Evolutionary conservation across 345 rosid species (phyloP).

Genomic region (Pelargonium nanum): DNA sequence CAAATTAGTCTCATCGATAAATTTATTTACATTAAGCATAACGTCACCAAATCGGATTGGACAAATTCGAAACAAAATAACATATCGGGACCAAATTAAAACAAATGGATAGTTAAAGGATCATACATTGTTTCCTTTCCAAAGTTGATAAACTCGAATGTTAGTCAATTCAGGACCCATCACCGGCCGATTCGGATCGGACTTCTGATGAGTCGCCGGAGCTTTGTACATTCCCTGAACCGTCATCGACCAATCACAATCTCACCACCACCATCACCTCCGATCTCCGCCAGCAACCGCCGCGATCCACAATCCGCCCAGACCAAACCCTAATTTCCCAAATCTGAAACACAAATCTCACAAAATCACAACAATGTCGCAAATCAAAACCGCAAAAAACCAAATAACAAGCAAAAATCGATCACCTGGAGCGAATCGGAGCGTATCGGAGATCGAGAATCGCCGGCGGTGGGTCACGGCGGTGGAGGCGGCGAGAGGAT

Average conservation of each 20-base stretch:
- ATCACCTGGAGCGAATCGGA: background rate
- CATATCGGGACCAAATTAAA: background rate
- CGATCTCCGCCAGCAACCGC: background rate
- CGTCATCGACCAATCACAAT: slow-evolving; percentile 1
- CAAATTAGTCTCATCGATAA: no score
- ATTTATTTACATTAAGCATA: no score
- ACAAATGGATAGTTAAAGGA: background rate
- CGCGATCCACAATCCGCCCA: background rate
- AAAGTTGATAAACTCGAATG: slow-evolving; percentile 45
- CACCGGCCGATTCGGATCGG: slow-evolving; percentile 32
- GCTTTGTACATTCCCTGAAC: slow-evolving; percentile 15
- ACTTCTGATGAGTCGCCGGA: slow-evolving; percentile 27
- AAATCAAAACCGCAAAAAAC: no score
- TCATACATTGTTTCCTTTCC: slow-evolving; percentile 61
- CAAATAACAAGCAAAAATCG: background rate
- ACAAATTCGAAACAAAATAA: background rate
- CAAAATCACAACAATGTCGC: background rate
- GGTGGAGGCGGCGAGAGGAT: background rate
- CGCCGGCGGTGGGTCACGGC: background rate
- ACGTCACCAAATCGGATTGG: background rate
- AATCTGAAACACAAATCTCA: background rate
- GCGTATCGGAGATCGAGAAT: background rate
- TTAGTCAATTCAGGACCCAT: slow-evolving; percentile 14
- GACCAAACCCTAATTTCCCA: background rate
- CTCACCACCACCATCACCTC: no score